Percentiles rank a stretch among this genome's conserved stretches.
Conservation (phyloP, 352 stramenopile genomes). For the Phytophthora citrophthora region DNA sequence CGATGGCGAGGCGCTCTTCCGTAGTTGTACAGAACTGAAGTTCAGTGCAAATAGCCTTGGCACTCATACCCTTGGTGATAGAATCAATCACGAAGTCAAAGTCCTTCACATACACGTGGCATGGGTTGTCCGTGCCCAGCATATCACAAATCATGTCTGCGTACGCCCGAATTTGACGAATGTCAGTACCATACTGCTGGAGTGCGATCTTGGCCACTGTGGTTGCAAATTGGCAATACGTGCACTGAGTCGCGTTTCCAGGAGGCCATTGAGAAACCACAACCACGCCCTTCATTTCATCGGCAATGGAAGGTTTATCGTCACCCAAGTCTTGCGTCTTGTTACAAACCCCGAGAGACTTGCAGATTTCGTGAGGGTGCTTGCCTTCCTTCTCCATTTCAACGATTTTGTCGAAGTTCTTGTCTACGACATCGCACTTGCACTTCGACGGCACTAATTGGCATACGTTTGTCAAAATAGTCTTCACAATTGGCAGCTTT, state of each 20-base stretch:
- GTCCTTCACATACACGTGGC: slow-evolving; percentile 74
- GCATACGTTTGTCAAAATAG: slow-evolving; percentile 53
- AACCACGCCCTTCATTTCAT: slow-evolving; percentile 45
- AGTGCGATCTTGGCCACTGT: slow-evolving; percentile 68
- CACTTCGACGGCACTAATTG: slow-evolving; percentile 46
- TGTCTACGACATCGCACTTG: slow-evolving; percentile 57
- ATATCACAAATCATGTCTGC: slow-evolving; percentile 82
- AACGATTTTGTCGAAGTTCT: slow-evolving; percentile 77
- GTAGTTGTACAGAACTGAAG: slow-evolving; percentile 61
- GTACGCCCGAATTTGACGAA: slow-evolving; percentile 63
- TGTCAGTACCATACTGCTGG: slow-evolving; percentile 59
- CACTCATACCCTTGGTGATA: slow-evolving; percentile 69
- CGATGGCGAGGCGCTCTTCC: slow-evolving; percentile 7
- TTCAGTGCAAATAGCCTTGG: slow-evolving; percentile 61
- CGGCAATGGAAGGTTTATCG: slow-evolving; percentile 14
- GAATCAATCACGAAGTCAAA: slow-evolving; percentile 69
- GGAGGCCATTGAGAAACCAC: slow-evolving; percentile 27
- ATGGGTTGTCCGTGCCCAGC: slow-evolving; percentile 63
- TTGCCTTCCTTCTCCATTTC: slow-evolving; percentile 61
- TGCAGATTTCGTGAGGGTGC: slow-evolving; percentile 54
- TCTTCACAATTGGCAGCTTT: slow-evolving; percentile 58
- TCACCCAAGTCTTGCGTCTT: slow-evolving; percentile 26
- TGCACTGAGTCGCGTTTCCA: slow-evolving; percentile 56
- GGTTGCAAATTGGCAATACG: slow-evolving; percentile 67
- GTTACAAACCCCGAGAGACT: slow-evolving; percentile 55